phyloP scores from a whole-genome alignment of 2,329 filamentous ascomycete species.

The Beauveria australis region DNA sequence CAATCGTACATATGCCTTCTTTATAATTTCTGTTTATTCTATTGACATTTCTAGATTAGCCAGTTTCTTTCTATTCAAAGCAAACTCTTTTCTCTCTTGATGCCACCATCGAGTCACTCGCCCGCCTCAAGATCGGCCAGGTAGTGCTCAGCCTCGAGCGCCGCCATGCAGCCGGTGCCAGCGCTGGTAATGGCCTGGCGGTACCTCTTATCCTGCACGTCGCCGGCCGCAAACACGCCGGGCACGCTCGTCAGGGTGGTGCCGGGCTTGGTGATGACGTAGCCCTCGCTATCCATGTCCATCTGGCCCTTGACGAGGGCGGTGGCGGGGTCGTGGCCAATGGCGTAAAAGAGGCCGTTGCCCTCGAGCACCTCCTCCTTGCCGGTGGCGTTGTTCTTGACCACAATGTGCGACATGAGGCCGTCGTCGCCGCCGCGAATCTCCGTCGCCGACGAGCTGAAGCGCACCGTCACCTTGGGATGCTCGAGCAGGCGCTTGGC shows the following conservation, averaged over 20 bases:
- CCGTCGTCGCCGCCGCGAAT: conserved; percentile 78
- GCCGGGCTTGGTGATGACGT: conserved; percentile 82
- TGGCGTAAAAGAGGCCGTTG: conserved; percentile 92
- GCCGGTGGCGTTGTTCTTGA: conserved; percentile 72
- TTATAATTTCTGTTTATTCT: background rate
- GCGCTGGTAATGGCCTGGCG: conserved; percentile 96
- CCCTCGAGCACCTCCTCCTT: conserved; percentile 77
- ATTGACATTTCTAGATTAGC: background rate
- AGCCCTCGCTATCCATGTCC: conserved; percentile 81
- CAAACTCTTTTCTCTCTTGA: background rate
- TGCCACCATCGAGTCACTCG: conserved; percentile 16
- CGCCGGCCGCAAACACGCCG: conserved; percentile 92
- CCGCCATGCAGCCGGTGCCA: conserved; percentile 90
- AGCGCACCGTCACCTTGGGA: conserved; percentile 85
- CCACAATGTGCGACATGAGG: conserved; percentile 78
- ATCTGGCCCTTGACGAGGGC: conserved; percentile 84
- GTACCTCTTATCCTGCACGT: conserved; percentile 98
- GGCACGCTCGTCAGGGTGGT: conserved; percentile 80
- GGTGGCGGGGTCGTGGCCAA: conserved; percentile 93
- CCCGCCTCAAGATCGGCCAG: conserved; percentile 62
- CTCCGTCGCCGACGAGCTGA: conserved; percentile 74
- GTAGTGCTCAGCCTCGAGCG: conserved; percentile 91
- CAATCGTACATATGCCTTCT: background rate
- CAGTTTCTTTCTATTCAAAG: background rate
- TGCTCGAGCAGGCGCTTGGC: conserved; percentile 72